Evolutionary conservation across 352 stramenopile species (phyloP).

Genomic region (Elongisporangium undulatum): DNA sequence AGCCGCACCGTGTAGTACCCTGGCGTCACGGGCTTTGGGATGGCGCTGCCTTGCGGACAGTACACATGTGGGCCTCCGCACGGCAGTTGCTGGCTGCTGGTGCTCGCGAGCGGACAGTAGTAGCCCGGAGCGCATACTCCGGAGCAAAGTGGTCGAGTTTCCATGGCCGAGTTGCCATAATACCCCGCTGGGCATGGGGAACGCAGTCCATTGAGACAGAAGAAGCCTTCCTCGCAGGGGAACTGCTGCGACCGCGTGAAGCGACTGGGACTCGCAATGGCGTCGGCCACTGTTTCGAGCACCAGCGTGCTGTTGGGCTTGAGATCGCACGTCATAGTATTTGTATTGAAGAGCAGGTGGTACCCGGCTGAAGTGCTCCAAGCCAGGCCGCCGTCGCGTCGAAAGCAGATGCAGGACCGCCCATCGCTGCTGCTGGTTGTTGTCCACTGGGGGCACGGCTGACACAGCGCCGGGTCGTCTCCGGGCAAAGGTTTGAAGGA

Average conservation of each 20-base stretch:
- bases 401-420: conserved; percentile 59
- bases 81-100: conserved; percentile 22
- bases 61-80: conserved; percentile 40
- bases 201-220: conserved; percentile 40
- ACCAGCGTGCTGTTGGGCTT: conserved; percentile 6
- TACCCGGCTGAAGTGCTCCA: conserved; percentile 20
- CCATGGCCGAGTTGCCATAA: conserved; percentile 24
- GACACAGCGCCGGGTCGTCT: conserved; percentile 43
- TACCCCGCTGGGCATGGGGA: conserved; percentile 48
- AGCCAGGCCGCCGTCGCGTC: conserved; percentile 30
- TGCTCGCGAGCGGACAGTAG: conserved; percentile 60
- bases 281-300: background rate
- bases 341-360: conserved; percentile 35
- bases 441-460: conserved; percentile 38
- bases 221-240: conserved; percentile 62
- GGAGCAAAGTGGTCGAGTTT: conserved; percentile 32
- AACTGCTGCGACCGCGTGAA: conserved; percentile 40
- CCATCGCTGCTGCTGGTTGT: conserved; percentile 38
- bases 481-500: conserved; percentile 64
- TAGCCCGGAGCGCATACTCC: conserved; percentile 43
- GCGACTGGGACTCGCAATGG: conserved; percentile 21
- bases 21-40: conserved; percentile 40
- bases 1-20: conserved; percentile 63
- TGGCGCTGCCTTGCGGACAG: conserved; percentile 57
- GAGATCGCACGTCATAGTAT: conserved; percentile 20